Evolutionary conservation across 306 rosid species (phyloP).

Genomic region (Amphicarpaea edgeworthii): DNA sequence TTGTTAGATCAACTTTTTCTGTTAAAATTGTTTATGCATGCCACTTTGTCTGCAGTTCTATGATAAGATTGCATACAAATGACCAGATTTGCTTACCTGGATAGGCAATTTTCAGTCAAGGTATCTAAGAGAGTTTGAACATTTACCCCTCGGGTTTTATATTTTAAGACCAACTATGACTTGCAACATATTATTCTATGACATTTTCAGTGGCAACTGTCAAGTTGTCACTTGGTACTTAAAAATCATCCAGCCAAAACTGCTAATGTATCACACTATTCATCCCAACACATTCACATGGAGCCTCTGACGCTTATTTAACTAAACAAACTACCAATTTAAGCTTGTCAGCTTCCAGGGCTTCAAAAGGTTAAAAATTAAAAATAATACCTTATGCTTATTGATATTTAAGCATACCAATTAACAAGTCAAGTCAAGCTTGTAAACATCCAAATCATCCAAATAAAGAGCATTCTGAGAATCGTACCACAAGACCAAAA

Average conservation of each 20-base stretch:
- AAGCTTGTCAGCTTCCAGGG: constrained; percentile 1
- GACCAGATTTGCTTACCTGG: background rate
- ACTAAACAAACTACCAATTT: background rate
- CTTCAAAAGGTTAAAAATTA: too few relatives aligned
- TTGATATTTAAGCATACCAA: background rate
- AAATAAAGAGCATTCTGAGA: constrained; percentile 37
- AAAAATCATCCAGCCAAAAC: background rate
- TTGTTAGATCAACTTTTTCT: background rate
- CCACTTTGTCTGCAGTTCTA: background rate
- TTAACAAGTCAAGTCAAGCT: constrained; percentile 12
- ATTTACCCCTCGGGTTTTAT: constrained; percentile 11
- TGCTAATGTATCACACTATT: background rate
- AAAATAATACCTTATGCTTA: background rate
- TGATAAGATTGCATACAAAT: background rate
- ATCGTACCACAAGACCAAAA: constrained; percentile 61
- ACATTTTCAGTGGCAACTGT: background rate
- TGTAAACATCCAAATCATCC: constrained; percentile 9
- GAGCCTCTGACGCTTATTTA: constrained; percentile 3
- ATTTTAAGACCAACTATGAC: constrained; percentile 11
- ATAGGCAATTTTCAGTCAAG: background rate
- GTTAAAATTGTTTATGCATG: background rate
- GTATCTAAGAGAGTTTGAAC: constrained; percentile 10
- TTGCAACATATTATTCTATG: background rate
- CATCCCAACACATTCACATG: constrained; percentile 10
- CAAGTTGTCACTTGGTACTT: background rate